These are phyloP conservation scores for Cytidiella melzeri DNA, from an alignment of 768 basidiomycete genomes.

Conservation along the genomic window DNA sequence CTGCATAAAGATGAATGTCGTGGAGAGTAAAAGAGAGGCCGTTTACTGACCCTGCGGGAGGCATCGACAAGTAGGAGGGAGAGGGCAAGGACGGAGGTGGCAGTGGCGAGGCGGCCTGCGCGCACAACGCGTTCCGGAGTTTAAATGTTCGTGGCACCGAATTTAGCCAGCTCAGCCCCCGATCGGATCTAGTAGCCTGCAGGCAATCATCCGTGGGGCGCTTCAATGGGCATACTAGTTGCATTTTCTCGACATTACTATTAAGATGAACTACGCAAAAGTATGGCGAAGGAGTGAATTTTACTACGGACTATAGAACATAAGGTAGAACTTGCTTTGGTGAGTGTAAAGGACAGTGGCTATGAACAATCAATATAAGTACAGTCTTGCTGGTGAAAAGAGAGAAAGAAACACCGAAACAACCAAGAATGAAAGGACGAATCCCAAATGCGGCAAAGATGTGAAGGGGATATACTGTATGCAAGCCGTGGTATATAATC, in stretches of 20 bases:
- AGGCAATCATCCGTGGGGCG: too few species aligned
- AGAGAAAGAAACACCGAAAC: background rate
- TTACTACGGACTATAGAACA: slow-evolving; percentile 5
- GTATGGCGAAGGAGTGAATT: background rate
- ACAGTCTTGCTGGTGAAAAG: background rate
- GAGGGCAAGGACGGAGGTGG: slow-evolving; percentile 8
- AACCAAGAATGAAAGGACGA: slow-evolving; percentile 9
- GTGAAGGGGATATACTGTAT: slow-evolving; percentile 9
- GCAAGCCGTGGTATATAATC: slow-evolving; percentile 27
- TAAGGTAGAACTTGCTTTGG: background rate
- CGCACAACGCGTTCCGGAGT: slow-evolving; percentile 6
- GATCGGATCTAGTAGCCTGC: slow-evolving; percentile 26
- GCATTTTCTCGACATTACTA: slow-evolving; percentile 5
- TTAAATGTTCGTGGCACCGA: slow-evolving; percentile 19
- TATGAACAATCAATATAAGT: background rate
- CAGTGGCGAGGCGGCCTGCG: slow-evolving; percentile 5
- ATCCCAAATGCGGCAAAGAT: slow-evolving; percentile 7
- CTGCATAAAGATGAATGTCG: slow-evolving; percentile 26
- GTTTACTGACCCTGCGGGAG: slow-evolving; percentile 17
- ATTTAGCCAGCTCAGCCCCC: slow-evolving; percentile 20
- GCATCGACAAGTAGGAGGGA: slow-evolving; percentile 14
- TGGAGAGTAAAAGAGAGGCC: background rate
- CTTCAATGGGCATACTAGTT: too few species aligned
- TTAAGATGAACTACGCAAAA: slow-evolving; percentile 1
- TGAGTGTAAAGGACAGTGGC: background rate